phyloP scores from a whole-genome alignment of 75 land plant genomes.

The Picea glauca region DNA sequence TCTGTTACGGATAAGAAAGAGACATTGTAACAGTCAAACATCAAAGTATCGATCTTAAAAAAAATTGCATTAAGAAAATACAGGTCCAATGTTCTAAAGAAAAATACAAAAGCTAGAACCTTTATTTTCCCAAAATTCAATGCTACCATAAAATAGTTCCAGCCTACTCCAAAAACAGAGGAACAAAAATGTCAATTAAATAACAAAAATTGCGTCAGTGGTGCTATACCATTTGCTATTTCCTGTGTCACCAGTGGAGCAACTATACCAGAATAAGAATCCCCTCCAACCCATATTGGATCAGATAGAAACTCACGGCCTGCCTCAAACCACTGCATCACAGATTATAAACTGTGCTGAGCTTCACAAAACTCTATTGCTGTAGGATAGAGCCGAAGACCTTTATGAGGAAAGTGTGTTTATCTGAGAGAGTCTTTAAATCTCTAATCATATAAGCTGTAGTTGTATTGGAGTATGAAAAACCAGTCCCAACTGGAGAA shows the following conservation, averaged over 20 bases:
- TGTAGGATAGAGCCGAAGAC: slow-evolving; percentile 14
- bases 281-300: slow-evolving; percentile 47
- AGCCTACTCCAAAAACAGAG: not conserved
- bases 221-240: slow-evolving; percentile 39
- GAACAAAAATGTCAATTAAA: not conserved
- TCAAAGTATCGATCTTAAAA: not conserved
- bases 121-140: not conserved
- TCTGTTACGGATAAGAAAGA: slow-evolving; percentile 33
- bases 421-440: slow-evolving; percentile 16
- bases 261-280: slow-evolving; percentile 23
- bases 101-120: not conserved
- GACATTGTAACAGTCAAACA: not conserved
- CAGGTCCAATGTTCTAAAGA: not conserved
- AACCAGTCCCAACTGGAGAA: slow-evolving; percentile 48
- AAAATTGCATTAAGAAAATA: not conserved
- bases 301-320: slow-evolving; percentile 44
- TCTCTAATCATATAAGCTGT: slow-evolving; percentile 32
- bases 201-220: not conserved
- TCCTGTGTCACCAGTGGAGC: slow-evolving; percentile 39
- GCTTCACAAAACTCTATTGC: not conserved
- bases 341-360: not conserved
- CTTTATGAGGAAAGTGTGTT: slow-evolving; percentile 49
- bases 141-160: not conserved
- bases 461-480: slow-evolving; percentile 33
- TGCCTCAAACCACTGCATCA: slow-evolving; percentile 53